Evolutionary conservation across 176 grass and related monocot species (phyloP), one percentile per base, ranked within the genome.

Genomic region (Pharus latifolius): DNA sequence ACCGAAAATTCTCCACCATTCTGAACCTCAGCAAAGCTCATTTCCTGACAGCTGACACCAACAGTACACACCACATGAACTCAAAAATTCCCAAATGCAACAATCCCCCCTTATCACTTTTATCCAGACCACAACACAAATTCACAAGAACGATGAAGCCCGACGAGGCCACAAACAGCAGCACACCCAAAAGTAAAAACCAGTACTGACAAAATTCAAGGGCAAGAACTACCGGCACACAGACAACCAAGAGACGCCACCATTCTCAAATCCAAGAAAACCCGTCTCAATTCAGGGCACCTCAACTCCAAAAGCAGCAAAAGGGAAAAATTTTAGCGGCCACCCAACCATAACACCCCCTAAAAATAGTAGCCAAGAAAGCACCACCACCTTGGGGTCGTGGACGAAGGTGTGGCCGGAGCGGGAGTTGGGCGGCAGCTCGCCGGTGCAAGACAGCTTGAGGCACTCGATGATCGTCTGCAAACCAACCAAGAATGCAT

Each of bases 401-500:
- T 98, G 90, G 57, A 98, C 83, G 67, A 98, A 98, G 46, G 89
- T 98, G 73, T 93, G 90, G 25, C 90, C 94, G 25, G 87, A 97
- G 62, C 94, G 84, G 25, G 94, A 88, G 82, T 98, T 93, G 8
- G 94, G 89, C 3, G 90, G 95, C 41, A 98, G 68, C 67, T 98
- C 95, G 72, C 95, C 95, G 28, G 95, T 93, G 77, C 90, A 91
- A 15, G 95, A 88, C 56, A 98, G 81, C 87, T 98, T 99, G 66
- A 99, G 74, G 84, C 95, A 99, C 52, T 99, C 90, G 53, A 98
- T 98, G 66, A 98, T 98, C 41, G 95, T 93, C 91, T 96, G 57
- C 51, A 75, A 3, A 64, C 5, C 46, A 67, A 11, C 34, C 31
- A 63, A 77, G 62, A 48, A 48, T 59, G 15, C 27, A 57, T 59